Base-by-base conservation (phyloP, 495 filamentous ascomycete genomes). In the Lasiosphaeriaceae sp. region DNA sequence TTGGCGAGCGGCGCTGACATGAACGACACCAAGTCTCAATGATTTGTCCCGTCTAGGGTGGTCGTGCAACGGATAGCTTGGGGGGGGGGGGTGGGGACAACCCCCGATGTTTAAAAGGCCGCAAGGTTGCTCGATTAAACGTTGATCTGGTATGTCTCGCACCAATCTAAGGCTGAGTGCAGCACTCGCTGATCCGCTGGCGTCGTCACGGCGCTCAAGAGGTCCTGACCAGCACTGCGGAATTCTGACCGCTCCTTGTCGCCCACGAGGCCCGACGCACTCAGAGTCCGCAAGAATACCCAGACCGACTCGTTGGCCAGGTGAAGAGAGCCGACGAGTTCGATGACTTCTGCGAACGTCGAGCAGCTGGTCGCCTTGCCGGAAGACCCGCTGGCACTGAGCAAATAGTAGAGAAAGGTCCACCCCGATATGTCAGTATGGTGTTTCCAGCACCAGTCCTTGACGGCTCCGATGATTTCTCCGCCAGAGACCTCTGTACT, bases 391-490 rank as follows among this genome's bases (percentile, higher is more conserved):
- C 37, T 24, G 16, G 24, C 47, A 29, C 49, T 41, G 6, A 89
- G 70, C 16, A 86, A 64, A 60, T 82, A 86, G 19, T 74, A 64
- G 11, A 85, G 76, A 62, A 90, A 92, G 26, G 79, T 77, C 86
- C 88, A 92, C 2, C 88, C 85, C 3, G 89, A 92, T 24, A 85
- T 86, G 72, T 94, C 90, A 47, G 82, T 77, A 48, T 88, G 84
- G 66, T 92, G 80, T 31, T 72, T 69, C 34, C 83, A 75, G 62
- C 85, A 90, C 82, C 85, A 91, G 3, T 74, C 62, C 57, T 72
- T 71, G 26, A 72, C 64, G 16, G 35, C 66, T 26, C 26, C 23
- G 22, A 68, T 53, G 48, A 63, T 31, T 11, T 49, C 50, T n/a
- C 48, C 14, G 11, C 21, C 47, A 22, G 19, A 49, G 21, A 54